Evolutionary conservation across 2,329 filamentous ascomycete species (phyloP).

Genomic region (Neurospora crassa): DNA sequence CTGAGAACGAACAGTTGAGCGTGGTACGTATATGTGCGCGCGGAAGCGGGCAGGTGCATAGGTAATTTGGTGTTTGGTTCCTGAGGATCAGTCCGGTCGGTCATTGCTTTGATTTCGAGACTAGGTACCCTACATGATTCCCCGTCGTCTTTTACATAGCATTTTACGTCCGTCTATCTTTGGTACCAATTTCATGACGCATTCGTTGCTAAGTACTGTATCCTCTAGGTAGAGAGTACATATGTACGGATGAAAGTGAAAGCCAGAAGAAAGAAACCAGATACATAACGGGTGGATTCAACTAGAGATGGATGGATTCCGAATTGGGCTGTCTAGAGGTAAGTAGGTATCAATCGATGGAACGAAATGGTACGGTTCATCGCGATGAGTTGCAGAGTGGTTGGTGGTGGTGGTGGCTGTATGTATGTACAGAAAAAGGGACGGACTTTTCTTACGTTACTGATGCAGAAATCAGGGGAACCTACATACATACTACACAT

Average conservation of each 20-base stretch:
- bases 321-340: not conserved
- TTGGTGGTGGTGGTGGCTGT: not conserved
- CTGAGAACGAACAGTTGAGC: too few relatives aligned
- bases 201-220: not conserved
- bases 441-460: not conserved
- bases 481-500: not conserved
- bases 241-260: not conserved
- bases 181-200: not conserved
- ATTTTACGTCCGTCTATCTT: not conserved
- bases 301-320: not conserved
- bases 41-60: too few relatives aligned
- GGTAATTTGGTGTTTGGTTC: too few relatives aligned
- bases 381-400: not conserved
- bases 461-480: not conserved
- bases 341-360: not conserved
- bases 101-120: not conserved
- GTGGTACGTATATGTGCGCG: too few relatives aligned
- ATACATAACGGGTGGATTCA: not conserved
- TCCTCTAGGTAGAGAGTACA: not conserved
- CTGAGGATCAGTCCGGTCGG: not conserved
- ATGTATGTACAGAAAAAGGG: not conserved
- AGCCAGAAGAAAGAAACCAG: not conserved
- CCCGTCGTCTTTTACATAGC: not conserved
- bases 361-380: not conserved
- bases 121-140: not conserved